Percentiles rank a stretch among this genome's conserved stretches.
Conservation (phyloP, 179 eudicot species). For the Silene noctiflora region DNA sequence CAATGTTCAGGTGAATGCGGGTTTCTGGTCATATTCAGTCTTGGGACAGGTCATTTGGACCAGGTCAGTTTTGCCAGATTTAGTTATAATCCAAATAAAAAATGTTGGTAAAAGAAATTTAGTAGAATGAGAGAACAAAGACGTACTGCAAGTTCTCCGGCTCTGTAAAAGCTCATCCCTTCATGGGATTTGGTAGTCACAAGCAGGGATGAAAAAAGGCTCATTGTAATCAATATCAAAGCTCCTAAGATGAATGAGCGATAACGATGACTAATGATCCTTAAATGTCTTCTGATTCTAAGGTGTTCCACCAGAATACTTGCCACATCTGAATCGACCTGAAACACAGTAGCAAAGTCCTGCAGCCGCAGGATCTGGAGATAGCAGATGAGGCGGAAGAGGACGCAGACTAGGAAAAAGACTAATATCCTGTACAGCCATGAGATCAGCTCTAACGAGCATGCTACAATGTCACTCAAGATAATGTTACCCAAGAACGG, state of each 20-base stretch:
- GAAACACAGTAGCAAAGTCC: constrained; percentile 78
- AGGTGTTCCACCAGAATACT: constrained; percentile 70
- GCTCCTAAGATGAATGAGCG: constrained; percentile 63
- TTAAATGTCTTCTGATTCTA: constrained; percentile 72
- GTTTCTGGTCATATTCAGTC: too few relatives aligned
- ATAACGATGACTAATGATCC: constrained; percentile 81
- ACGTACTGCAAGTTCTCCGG: constrained; percentile 88
- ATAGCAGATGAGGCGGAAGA: constrained; percentile 86
- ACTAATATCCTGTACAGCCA: constrained; percentile 89
- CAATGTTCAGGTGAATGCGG: too few relatives aligned
- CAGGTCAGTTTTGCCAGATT: too few relatives aligned
- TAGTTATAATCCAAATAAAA: not conserved
- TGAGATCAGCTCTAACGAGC: constrained; percentile 69
- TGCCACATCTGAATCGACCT: constrained; percentile 64
- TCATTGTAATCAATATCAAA: constrained; percentile 57
- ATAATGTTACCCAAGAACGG: constrained; percentile 76
- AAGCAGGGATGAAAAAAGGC: constrained; percentile 62
- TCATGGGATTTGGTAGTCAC: constrained; percentile 58
- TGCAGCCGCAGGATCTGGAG: constrained; percentile 85
- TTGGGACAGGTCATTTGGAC: too few relatives aligned
- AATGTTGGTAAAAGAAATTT: not conserved
- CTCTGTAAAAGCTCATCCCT: constrained; percentile 46
- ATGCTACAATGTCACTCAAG: constrained; percentile 64
- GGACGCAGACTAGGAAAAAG: constrained; percentile 82
- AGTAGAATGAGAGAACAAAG: not conserved